Evolutionary conservation across 2,329 filamentous ascomycete species (phyloP).

Genomic region (Fusarium udum): DNA sequence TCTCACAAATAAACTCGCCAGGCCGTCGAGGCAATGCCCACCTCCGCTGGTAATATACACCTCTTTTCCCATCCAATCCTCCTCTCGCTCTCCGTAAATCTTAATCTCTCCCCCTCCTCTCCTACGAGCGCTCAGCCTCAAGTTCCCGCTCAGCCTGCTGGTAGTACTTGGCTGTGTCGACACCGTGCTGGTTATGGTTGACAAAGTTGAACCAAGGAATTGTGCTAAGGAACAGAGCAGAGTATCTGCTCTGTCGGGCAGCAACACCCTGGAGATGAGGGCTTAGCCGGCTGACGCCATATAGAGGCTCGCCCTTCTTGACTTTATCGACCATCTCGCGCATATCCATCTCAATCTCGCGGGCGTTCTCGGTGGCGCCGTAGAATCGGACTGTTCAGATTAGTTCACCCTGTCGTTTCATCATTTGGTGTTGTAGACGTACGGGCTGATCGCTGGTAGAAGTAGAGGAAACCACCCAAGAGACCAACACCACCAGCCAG

Average conservation of each 20-base stretch:
- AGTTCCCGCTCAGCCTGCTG: constrained; percentile 93
- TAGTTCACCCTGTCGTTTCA: neutral
- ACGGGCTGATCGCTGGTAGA: constrained; percentile 87
- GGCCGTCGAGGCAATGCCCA: constrained; percentile 32
- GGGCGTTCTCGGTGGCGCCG: constrained; percentile 89
- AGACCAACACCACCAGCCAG: constrained; percentile 77
- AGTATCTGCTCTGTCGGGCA: constrained; percentile 90
- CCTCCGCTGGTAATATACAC: constrained; percentile 43
- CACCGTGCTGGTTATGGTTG: constrained; percentile 94
- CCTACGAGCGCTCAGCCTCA: constrained; percentile 70
- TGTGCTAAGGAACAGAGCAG: constrained; percentile 82
- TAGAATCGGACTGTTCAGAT: constrained; percentile 83
- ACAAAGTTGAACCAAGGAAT: constrained; percentile 99
- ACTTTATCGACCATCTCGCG: constrained; percentile 97
- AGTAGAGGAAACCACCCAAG: constrained; percentile 81
- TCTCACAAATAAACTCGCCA: constrained; percentile 35
- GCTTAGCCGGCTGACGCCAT: constrained; percentile 80
- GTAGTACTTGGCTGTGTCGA: constrained; percentile 99
- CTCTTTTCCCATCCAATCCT: constrained; percentile 9
- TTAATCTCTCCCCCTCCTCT: neutral
- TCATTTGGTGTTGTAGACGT: constrained; percentile 52
- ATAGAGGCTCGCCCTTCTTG: constrained; percentile 89
- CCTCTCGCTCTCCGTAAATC: neutral
- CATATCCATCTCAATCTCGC: constrained; percentile 97
- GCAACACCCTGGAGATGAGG: constrained; percentile 95